Evolutionary conservation across 1,284 basidiomycete species (phyloP).

Genomic region (Leccinum laetum): DNA sequence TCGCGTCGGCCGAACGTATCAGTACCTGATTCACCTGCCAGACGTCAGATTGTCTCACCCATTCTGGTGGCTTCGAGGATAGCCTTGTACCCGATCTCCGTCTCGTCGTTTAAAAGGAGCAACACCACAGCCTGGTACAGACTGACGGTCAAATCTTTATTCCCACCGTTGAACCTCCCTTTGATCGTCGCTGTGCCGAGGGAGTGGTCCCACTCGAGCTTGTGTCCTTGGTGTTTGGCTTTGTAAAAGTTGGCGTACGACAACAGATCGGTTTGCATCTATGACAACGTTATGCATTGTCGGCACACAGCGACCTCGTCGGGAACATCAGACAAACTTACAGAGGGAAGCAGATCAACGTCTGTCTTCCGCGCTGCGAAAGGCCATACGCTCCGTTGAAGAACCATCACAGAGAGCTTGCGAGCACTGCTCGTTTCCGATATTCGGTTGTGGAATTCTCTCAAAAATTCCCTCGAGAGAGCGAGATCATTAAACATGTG

Average conservation of each 20-base stretch:
- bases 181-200: constrained; percentile 77
- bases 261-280: constrained; percentile 74
- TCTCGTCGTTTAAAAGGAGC: constrained; percentile 84
- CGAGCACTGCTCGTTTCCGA: constrained; percentile 33
- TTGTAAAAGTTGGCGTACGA: constrained; percentile 74
- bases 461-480: constrained; percentile 69
- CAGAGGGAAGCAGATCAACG: constrained; percentile 52
- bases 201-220: constrained; percentile 81
- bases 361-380: constrained; percentile 54
- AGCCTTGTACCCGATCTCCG: constrained; percentile 62
- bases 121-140: constrained; percentile 89
- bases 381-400: constrained; percentile 79
- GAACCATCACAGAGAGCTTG: constrained; percentile 65
- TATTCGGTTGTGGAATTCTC: constrained; percentile 51
- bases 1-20: neutral
- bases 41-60: constrained; percentile 47
- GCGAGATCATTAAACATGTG: constrained; percentile 90
- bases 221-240: constrained; percentile 69
- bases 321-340: constrained; percentile 31
- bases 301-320: neutral
- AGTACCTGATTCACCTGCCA: constrained; percentile 4
- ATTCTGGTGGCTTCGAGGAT: constrained; percentile 76
- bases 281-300: neutral
- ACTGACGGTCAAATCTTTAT: constrained; percentile 90
- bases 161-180: constrained; percentile 66